Base-by-base conservation (phyloP, 2,329 filamentous ascomycete species). In the Pyrenophora seminiperda region DNA sequence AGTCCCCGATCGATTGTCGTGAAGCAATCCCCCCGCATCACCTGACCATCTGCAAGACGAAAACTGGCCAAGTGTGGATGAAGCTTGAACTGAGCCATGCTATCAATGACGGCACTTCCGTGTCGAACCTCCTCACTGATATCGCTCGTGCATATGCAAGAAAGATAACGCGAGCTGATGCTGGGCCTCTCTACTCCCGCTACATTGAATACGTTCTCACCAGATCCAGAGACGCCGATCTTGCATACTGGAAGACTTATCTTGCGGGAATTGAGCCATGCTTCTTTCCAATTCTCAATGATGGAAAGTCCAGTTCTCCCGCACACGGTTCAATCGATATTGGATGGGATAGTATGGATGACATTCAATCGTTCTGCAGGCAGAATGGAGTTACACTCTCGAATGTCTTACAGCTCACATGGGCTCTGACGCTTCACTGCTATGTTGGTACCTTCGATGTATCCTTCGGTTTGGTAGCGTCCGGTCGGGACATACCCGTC, bases 391-490 rank as follows among this genome's bases (percentile, higher is more conserved):
- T 79, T 9, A 84, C 81, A 0, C 53, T 79, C 0, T 78, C 81
- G 0, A 79, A 75, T 27, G 58, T 83, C 2, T 70, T 84, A 0
- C 79, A 82, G 44, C 72, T 80, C 20, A 74, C 74, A 0, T 84
- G 82, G 82, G 77, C 76, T 1, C 70, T 83, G 15, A 73, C 81
- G 0, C 61, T 84, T 3, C 72, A 76, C 2, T 67, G 67, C 22
- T 82, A 81, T 54, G 80, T 80, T 1, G 75, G 75, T 0, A 66
- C 70, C 0, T 68, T 71, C 2, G 76, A 81, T 32, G 75, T 83
- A 0, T 79, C 77, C 22, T 84, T 83, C 51, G 82, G 81, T 1
- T 80, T 82, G 47, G 74, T 83, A 0, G 65, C 80, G 3, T 80
- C 79, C 0, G 82, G 82, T 1, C 73, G 82, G 11, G 81, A 84